Percentiles rank a stretch among this genome's conserved stretches.
phyloP scores from a whole-genome alignment of 2,329 filamentous ascomycete species.

The Catunica adiposa region DNA sequence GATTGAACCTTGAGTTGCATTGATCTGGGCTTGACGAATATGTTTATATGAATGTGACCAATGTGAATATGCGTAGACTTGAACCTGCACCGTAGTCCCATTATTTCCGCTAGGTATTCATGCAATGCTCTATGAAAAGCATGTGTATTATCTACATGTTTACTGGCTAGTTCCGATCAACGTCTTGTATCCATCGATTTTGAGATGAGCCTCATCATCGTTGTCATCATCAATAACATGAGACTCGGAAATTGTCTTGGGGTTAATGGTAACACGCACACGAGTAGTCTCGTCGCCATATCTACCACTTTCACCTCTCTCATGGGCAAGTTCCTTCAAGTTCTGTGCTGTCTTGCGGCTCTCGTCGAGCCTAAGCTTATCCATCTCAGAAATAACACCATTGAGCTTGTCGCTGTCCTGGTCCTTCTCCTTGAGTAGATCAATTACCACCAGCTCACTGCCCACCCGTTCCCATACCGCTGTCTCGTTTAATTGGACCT shows the following conservation, averaged over 20 bases:
- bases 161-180: constrained; percentile 1
- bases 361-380: constrained; percentile 29
- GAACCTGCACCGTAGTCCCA: not conserved
- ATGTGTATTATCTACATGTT: not conserved
- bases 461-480: constrained; percentile 69
- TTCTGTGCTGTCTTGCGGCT: constrained; percentile 26
- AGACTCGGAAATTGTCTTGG: constrained; percentile 4
- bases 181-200: constrained; percentile 13
- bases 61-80: not conserved
- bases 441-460: constrained; percentile 37
- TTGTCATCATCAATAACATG: not conserved
- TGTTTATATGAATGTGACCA: too few species aligned
- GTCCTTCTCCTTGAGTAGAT: constrained; percentile 51
- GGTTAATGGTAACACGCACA: constrained; percentile 17
- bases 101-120: too few species aligned
- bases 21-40: not conserved
- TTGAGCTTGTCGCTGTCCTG: constrained; percentile 29
- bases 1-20: not conserved
- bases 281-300: constrained; percentile 13
- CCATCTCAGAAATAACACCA: constrained; percentile 23
- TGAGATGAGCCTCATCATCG: constrained; percentile 9
- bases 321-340: constrained; percentile 31
- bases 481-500: constrained; percentile 72
- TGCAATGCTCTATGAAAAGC: too few species aligned
- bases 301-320: constrained; percentile 26